These are phyloP conservation scores for Hymenoscyphus albidus DNA, from an alignment of 2,329 filamentous ascomycete genomes.

Conservation along the genomic window DNA sequence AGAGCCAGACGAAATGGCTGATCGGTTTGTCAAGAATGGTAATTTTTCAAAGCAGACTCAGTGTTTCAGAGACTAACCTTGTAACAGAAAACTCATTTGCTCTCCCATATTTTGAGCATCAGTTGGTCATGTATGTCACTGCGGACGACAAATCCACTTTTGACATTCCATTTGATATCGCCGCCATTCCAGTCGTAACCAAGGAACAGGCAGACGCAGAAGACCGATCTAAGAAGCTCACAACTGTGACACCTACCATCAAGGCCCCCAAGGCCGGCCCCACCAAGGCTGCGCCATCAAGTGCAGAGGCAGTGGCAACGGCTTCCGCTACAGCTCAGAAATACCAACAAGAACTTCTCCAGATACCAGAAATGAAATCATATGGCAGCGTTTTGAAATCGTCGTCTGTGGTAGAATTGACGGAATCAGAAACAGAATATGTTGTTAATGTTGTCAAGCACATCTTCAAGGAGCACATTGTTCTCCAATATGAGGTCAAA, in stretches of 20 bases:
- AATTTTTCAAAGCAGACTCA: conserved; percentile 33
- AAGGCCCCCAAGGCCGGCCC: conserved; percentile 84
- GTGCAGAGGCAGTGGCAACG: conserved; percentile 71
- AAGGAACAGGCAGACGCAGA: conserved; percentile 94
- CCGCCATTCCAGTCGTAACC: conserved; percentile 86
- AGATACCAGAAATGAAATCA: conserved; percentile 84
- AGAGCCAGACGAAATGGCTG: conserved; percentile 74
- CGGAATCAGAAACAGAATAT: conserved; percentile 96
- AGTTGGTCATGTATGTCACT: conserved; percentile 95
- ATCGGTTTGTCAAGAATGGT: conserved; percentile 91
- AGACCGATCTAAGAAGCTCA: conserved; percentile 96
- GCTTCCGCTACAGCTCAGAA: conserved; percentile 80
- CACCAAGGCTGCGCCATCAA: conserved; percentile 63
- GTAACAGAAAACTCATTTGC: conserved; percentile 85
- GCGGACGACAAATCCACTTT: conserved; percentile 86
- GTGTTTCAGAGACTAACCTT: conserved; percentile 29
- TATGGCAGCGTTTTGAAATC: conserved; percentile 93
- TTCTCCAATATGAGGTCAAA: conserved; percentile 95
- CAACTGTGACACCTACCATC: conserved; percentile 83
- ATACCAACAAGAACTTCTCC: conserved; percentile 81
- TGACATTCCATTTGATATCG: conserved; percentile 81
- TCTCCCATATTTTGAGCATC: conserved; percentile 90
- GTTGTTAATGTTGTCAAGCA: conserved; percentile 93
- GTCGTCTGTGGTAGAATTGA: conserved; percentile 79
- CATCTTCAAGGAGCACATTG: conserved; percentile 94